phyloP scores from a whole-genome alignment of 108 stramenopile species.

The Mediolabrus comicus region DNA sequence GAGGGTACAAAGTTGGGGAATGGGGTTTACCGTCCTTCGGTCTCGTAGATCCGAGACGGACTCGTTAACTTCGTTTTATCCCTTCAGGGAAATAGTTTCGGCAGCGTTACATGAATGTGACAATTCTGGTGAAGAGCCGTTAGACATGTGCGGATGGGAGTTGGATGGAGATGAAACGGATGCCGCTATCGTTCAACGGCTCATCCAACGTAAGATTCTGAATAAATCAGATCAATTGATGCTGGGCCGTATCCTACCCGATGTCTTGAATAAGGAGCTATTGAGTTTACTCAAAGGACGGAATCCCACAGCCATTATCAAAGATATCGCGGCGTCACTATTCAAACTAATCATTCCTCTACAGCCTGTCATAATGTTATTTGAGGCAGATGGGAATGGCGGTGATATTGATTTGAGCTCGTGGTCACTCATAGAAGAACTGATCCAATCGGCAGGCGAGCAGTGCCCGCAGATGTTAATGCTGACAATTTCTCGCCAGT shows the following conservation, averaged over 20 bases:
- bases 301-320: constrained; percentile 16
- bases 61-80: constrained; percentile 21
- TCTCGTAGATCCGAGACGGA: constrained; percentile 22
- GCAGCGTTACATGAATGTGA: constrained; percentile 30
- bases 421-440: constrained; percentile 31
- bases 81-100: constrained; percentile 28
- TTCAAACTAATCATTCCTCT: constrained; percentile 43
- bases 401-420: constrained; percentile 39
- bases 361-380: constrained; percentile 34
- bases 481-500: constrained; percentile 19
- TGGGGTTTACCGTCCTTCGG: constrained; percentile 24
- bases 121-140: neutral
- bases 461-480: constrained; percentile 36
- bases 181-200: constrained; percentile 10
- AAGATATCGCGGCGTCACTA: constrained; percentile 27
- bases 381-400: constrained; percentile 31
- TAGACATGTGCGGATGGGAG: neutral
- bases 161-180: neutral
- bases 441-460: constrained; percentile 14
- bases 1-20: constrained; percentile 10
- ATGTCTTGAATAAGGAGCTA: constrained; percentile 22
- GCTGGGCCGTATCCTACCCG: constrained; percentile 36
- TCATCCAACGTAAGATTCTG: constrained; percentile 25
- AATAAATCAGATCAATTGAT: constrained; percentile 41
- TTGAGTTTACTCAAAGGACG: constrained; percentile 32